A percentile compares a stretch with the other conserved stretches of the same genome.
Conservation (phyloP, 352 stramenopile species). For the Pythium folliculosum region DNA sequence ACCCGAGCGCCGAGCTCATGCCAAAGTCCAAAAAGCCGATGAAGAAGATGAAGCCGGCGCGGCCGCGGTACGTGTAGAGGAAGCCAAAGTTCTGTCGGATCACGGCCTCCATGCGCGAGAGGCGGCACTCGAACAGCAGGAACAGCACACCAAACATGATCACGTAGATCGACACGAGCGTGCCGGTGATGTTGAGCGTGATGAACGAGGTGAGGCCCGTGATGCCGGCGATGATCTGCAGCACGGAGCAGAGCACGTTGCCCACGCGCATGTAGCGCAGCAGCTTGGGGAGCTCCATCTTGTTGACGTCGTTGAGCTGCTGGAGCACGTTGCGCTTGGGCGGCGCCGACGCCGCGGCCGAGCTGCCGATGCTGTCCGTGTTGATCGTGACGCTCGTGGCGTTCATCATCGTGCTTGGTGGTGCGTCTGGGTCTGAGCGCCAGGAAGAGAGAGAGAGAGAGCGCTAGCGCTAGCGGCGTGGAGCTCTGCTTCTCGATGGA, state of each 20-base stretch:
- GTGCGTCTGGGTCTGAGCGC: background rate
- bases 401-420: slow-evolving; percentile 58
- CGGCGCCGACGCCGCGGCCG: slow-evolving; percentile 44
- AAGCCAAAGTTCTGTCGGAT: slow-evolving; percentile 89
- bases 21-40: slow-evolving; percentile 89
- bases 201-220: slow-evolving; percentile 86
- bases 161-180: slow-evolving; percentile 87
- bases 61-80: slow-evolving; percentile 86
- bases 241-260: slow-evolving; percentile 82
- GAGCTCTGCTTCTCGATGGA: too few relatives aligned
- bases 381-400: slow-evolving; percentile 75
- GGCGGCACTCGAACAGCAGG: slow-evolving; percentile 85
- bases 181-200: slow-evolving; percentile 89
- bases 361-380: slow-evolving; percentile 70
- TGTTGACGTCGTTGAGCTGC: slow-evolving; percentile 88
- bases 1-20: slow-evolving; percentile 80
- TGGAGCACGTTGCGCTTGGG: slow-evolving; percentile 76
- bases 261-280: slow-evolving; percentile 85
- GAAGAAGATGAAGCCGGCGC: slow-evolving; percentile 88
- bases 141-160: slow-evolving; percentile 89
- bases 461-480: background rate
- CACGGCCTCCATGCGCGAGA: slow-evolving; percentile 82
- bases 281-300: slow-evolving; percentile 89
- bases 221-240: slow-evolving; percentile 82
- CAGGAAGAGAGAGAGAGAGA: background rate